These are phyloP conservation scores for Pelargonium cotyledonis DNA, from an alignment of 441 rosid species.

Conservation along the genomic window DNA sequence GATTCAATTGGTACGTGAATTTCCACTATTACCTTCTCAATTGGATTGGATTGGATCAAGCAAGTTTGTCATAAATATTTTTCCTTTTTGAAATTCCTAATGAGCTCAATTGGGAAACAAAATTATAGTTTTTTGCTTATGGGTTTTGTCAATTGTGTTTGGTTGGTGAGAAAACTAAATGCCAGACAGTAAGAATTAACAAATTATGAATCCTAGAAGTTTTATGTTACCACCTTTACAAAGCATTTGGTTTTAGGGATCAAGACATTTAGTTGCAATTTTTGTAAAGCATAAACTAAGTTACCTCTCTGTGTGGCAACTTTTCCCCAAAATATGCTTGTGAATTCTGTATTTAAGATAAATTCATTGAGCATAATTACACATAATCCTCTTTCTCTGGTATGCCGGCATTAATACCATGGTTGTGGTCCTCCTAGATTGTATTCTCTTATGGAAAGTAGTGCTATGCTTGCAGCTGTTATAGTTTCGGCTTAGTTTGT, in stretches of 20 bases:
- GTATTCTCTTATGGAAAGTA: not conserved
- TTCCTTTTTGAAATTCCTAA: not conserved
- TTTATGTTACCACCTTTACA: not conserved
- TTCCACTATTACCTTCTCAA: not conserved
- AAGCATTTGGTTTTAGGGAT: not conserved
- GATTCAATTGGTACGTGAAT: slow-evolving; percentile 25
- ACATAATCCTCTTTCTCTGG: not conserved
- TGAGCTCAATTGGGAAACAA: not conserved
- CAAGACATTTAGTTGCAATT: not conserved
- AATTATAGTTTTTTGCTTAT: not conserved
- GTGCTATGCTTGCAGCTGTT: not conserved
- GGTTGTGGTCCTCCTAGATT: not conserved
- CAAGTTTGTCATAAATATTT: not conserved
- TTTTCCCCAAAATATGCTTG: not conserved
- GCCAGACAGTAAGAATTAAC: not conserved
- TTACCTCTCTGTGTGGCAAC: not conserved
- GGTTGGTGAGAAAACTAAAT: not conserved
- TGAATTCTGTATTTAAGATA: not conserved
- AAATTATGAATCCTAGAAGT: not conserved
- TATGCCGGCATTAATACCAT: not conserved
- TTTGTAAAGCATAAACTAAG: not conserved
- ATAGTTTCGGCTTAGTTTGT: not conserved
- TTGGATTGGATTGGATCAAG: not conserved
- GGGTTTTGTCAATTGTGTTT: not conserved
- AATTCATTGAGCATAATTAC: not conserved